phyloP scores from a whole-genome alignment of 2,329 filamentous ascomycete species.

The Fusarium domesticum region DNA sequence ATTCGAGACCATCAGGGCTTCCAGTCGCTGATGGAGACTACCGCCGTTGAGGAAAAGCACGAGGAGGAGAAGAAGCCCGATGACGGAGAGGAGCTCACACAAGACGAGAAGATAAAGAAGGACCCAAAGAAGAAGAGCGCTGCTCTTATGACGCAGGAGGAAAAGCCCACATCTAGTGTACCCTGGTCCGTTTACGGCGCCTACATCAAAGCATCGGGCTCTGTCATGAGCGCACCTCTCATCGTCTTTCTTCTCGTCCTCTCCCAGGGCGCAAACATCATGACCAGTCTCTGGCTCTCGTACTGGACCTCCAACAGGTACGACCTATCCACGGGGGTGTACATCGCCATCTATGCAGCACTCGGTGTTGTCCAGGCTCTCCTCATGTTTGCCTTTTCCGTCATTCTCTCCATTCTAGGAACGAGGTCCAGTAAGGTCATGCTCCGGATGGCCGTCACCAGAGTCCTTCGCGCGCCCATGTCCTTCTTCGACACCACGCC shows the following conservation, averaged over 20 bases:
- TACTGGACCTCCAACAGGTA: slow-evolving; percentile 88
- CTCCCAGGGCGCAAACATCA: slow-evolving; percentile 80
- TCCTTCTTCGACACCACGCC: slow-evolving; percentile 97
- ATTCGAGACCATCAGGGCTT: slow-evolving; percentile 79
- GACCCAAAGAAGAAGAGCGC: slow-evolving; percentile 55
- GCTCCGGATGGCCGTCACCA: slow-evolving; percentile 73
- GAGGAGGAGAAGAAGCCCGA: slow-evolving; percentile 49
- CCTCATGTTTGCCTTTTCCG: slow-evolving; percentile 77
- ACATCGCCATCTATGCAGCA: slow-evolving; percentile 69
- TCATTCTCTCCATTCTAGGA: slow-evolving; percentile 72
- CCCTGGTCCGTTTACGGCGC: slow-evolving; percentile 75
- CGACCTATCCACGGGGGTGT: slow-evolving; percentile 61
- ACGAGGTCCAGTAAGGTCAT: slow-evolving; percentile 80
- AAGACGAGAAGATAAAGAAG: slow-evolving; percentile 46
- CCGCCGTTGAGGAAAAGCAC: slow-evolving; percentile 65
- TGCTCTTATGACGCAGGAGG: slow-evolving; percentile 69
- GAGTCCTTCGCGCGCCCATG: slow-evolving; percentile 72
- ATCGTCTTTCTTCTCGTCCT: slow-evolving; percentile 62
- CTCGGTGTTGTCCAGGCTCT: slow-evolving; percentile 70
- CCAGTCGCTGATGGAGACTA: slow-evolving; percentile 79
- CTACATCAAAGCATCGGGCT: slow-evolving; percentile 74
- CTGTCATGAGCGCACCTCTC: slow-evolving; percentile 65
- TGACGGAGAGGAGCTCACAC: slow-evolving; percentile 38
- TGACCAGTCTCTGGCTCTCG: slow-evolving; percentile 86
- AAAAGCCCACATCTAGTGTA: slow-evolving; percentile 71